Conservation (phyloP, 768 basidiomycete species). For the Austroboletus eburneus region DNA sequence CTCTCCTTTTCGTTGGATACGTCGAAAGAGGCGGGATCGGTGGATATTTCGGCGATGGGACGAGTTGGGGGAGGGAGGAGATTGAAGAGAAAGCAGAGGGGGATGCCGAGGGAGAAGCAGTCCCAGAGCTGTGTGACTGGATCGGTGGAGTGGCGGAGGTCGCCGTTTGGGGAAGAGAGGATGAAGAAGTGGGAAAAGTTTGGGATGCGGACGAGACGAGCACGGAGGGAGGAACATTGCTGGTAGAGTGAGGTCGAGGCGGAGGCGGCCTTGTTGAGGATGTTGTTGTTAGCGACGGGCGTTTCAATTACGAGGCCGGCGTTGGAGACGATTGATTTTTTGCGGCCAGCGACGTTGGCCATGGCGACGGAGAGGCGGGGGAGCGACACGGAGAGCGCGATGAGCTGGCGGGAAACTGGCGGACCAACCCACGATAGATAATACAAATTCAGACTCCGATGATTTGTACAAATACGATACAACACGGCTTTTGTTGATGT, state of each 20-base stretch:
- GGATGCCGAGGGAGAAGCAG: constrained; percentile 86
- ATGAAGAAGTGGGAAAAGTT: constrained; percentile 70
- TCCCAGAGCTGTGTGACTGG: constrained; percentile 95
- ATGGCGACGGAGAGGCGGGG: constrained; percentile 32
- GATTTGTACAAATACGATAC: constrained; percentile 26
- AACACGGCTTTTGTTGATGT: constrained; percentile 4
- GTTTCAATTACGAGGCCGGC: constrained; percentile 66
- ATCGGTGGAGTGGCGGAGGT: constrained; percentile 75
- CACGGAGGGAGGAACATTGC: constrained; percentile 77
- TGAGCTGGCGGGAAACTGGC: constrained; percentile 9
- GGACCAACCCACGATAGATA: constrained; percentile 28
- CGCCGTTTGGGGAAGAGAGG: constrained; percentile 51
- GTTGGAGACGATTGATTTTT: constrained; percentile 72
- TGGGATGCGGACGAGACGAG: constrained; percentile 73
- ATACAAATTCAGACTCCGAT: constrained; percentile 32
- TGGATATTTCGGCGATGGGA: constrained; percentile 54
- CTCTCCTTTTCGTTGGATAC: constrained; percentile 74
- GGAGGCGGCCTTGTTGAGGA: constrained; percentile 89
- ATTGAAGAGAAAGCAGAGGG: constrained; percentile 96
- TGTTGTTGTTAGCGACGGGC: constrained; percentile 74
- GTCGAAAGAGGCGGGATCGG: constrained; percentile 61
- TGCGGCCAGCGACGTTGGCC: constrained; percentile 61
- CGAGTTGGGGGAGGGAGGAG: constrained; percentile 55
- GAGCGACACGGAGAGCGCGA: neutral
- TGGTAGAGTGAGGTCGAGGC: constrained; percentile 87